Percentiles rank a stretch among this genome's conserved stretches.
Conservation (phyloP, 1,284 basidiomycete genomes). For the Volvariella surrecta region DNA sequence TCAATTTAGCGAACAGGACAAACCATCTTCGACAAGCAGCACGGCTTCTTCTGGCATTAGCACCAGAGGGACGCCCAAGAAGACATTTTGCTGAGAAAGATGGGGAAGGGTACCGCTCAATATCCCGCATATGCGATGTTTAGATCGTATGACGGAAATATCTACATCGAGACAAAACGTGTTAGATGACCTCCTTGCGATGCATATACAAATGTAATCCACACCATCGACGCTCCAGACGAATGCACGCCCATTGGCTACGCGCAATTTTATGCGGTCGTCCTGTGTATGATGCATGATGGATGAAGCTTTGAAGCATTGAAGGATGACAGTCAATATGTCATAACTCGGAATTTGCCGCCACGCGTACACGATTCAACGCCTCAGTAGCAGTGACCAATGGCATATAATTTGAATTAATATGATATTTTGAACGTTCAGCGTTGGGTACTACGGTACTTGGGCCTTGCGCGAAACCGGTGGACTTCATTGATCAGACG, state of each 20-base stretch:
- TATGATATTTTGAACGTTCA: no score
- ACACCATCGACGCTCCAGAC: constrained; percentile 75
- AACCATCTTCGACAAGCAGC: constrained; percentile 76
- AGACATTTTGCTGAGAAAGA: constrained; percentile 94
- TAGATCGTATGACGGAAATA: constrained; percentile 67
- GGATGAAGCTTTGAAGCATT: no score
- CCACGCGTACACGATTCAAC: no score
- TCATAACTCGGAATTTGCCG: constrained; percentile 9
- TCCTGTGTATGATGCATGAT: no score
- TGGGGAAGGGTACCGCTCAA: constrained; percentile 90
- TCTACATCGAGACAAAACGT: constrained; percentile 38
- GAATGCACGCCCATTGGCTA: constrained; percentile 66
- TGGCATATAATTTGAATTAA: no score
- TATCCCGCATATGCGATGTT: constrained; percentile 80
- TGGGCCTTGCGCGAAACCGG: no score
- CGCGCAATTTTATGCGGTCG: constrained; percentile 35
- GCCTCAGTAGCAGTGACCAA: no score
- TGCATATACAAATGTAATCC: constrained; percentile 9
- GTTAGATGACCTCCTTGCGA: constrained; percentile 3
- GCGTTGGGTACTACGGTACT: no score
- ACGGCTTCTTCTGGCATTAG: constrained; percentile 91
- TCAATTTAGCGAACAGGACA: constrained; percentile 15
- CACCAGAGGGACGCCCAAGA: constrained; percentile 84
- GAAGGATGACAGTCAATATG: no score
- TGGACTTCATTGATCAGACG: no score